Evolutionary conservation across 2,329 filamentous ascomycete genomes (phyloP).

Genomic region (Xenosphaeropsis pyriputrescens): DNA sequence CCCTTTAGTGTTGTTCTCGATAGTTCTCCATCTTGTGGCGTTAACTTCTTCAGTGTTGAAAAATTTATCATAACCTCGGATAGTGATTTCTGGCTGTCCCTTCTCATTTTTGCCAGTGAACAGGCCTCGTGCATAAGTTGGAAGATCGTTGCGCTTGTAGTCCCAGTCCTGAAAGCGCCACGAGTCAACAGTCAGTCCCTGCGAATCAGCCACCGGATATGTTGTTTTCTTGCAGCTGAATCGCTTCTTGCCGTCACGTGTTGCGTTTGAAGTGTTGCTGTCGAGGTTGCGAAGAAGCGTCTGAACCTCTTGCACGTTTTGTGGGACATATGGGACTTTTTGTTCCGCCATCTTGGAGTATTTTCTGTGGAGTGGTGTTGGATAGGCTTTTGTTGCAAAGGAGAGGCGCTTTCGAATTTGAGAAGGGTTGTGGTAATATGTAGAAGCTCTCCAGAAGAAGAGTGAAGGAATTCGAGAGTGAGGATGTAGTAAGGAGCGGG

Average conservation of each 20-base stretch:
- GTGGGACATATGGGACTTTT: slow-evolving; percentile 44
- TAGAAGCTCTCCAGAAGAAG: too few species aligned
- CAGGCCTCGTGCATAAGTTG: slow-evolving; percentile 83
- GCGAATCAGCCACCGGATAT: slow-evolving; percentile 50
- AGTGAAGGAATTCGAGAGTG: too few species aligned
- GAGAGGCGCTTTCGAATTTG: not conserved
- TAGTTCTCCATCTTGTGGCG: slow-evolving; percentile 71
- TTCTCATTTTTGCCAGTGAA: slow-evolving; percentile 66
- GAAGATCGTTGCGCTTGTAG: slow-evolving; percentile 76
- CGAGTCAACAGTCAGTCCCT: slow-evolving; percentile 61
- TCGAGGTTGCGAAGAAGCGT: slow-evolving; percentile 35
- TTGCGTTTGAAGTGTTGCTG: slow-evolving; percentile 45
- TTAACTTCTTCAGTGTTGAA: slow-evolving; percentile 82
- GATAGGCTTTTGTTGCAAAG: not conserved
- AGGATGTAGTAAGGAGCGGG: too few species aligned
- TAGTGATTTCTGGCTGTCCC: slow-evolving; percentile 61
- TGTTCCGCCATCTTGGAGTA: slow-evolving; percentile 30
- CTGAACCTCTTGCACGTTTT: slow-evolving; percentile 54
- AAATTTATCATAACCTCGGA: slow-evolving; percentile 96
- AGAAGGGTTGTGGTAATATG: too few species aligned
- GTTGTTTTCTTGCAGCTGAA: slow-evolving; percentile 72
- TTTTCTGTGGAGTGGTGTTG: too few species aligned
- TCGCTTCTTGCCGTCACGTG: slow-evolving; percentile 39
- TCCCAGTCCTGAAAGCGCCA: slow-evolving; percentile 95
- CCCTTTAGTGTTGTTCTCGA: slow-evolving; percentile 60